Conservation (phyloP, 108 stramenopile species). For the Nitzschia sp. region DNA sequence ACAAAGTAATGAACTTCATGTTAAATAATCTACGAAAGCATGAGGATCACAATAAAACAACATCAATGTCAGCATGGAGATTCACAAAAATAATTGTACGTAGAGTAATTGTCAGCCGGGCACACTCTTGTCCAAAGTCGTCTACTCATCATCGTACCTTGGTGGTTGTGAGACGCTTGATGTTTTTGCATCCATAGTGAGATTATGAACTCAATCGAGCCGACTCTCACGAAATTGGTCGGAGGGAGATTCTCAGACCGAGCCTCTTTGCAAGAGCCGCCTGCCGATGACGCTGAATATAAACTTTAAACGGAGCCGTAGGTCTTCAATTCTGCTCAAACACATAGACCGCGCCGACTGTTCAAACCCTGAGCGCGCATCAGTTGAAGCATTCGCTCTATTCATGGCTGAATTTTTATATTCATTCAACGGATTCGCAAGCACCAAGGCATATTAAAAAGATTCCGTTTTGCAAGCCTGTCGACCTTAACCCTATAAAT, state of each 20-base stretch:
- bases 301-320: neutral
- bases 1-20: neutral
- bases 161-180: neutral
- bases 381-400: neutral
- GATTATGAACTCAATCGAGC: no score
- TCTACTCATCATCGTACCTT: no score
- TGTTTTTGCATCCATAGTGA: no score
- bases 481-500: no score
- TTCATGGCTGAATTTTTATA: neutral
- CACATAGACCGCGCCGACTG: neutral
- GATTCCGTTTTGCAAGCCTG: neutral
- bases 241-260: neutral
- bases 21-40: no score
- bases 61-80: no score
- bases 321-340: neutral
- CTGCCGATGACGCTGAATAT: no score
- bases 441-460: neutral
- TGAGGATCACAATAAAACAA: no score
- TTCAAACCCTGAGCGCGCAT: neutral
- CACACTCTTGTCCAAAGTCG: no score
- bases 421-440: neutral
- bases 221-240: neutral
- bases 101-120: no score
- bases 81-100: no score
- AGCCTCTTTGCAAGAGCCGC: neutral